Percentiles rank a stretch among this genome's conserved stretches.
These are phyloP conservation scores for Panicum miliaceum DNA, from an alignment of 176 grass and related monocot genomes.

Conservation along the genomic window DNA sequence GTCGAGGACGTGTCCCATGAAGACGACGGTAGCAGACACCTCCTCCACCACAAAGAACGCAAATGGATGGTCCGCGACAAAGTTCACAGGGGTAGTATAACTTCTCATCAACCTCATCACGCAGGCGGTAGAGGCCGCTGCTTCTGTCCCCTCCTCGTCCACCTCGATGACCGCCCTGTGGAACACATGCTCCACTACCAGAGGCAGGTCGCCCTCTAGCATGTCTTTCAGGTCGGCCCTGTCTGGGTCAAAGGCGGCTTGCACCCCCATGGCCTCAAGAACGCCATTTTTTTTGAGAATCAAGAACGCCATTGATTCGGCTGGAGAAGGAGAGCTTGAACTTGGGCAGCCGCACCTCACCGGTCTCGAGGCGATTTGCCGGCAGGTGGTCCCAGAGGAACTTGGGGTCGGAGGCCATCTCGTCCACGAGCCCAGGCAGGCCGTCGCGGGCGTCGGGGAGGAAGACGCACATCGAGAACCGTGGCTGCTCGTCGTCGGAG, in stretches of 20 bases:
- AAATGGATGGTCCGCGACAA: slow-evolving; percentile 5
- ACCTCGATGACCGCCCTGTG: slow-evolving; percentile 32
- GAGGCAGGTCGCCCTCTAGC: background rate
- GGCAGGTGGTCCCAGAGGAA: slow-evolving; percentile 17
- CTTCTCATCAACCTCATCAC: background rate
- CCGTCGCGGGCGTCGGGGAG: background rate
- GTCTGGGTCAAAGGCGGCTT: background rate
- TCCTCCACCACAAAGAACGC: slow-evolving; percentile 15
- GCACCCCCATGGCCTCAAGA: background rate
- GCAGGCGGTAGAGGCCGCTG: slow-evolving; percentile 10
- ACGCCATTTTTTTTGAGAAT: slow-evolving; percentile 17
- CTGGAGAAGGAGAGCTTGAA: slow-evolving; percentile 29
- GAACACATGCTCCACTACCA: slow-evolving; percentile 1
- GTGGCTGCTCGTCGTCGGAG: rapidly evolving
- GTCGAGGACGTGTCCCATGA: background rate
- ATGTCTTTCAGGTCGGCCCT: background rate
- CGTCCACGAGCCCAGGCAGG: background rate
- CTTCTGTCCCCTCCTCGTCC: slow-evolving; percentile 42
- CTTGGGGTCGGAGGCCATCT: background rate
- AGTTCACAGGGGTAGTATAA: background rate
- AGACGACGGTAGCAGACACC: background rate
- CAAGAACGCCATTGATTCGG: slow-evolving; percentile 19
- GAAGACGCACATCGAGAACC: slow-evolving; percentile 34
- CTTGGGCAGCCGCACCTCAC: slow-evolving; percentile 33
- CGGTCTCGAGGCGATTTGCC: background rate